Conservation (phyloP, 2,329 filamentous ascomycete genomes). For the Fusarium lateritium region DNA sequence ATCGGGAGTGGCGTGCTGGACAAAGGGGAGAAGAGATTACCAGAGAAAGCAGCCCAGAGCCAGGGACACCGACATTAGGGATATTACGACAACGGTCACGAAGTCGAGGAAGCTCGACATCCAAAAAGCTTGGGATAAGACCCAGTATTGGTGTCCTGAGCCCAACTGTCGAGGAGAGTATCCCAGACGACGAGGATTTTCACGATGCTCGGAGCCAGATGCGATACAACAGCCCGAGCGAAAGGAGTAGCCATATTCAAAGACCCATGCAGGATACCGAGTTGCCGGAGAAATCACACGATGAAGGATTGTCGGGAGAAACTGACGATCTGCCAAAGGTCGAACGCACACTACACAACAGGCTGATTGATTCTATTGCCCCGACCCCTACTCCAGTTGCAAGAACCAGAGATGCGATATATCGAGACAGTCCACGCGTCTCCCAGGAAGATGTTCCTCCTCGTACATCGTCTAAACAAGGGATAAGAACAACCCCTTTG, state of each 20-base stretch:
- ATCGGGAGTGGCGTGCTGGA: conserved; percentile 44
- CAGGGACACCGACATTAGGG: conserved; percentile 53
- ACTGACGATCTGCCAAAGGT: neutral
- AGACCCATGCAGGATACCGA: neutral
- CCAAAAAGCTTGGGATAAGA: conserved; percentile 42
- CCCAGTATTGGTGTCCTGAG: conserved; percentile 49
- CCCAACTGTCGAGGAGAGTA: conserved; percentile 53
- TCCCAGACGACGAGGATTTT: conserved; percentile 27
- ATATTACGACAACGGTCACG: conserved; percentile 44
- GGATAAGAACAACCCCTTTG: neutral
- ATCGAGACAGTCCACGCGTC: conserved; percentile 30
- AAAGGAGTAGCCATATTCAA: neutral
- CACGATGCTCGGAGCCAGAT: neutral
- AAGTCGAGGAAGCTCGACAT: conserved; percentile 39
- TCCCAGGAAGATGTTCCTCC: conserved; percentile 47
- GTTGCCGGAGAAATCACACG: neutral
- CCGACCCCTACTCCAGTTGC: neutral
- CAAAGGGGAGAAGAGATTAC: conserved; percentile 18
- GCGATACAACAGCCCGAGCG: neutral
- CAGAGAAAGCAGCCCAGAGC: conserved; percentile 54
- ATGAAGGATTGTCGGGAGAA: neutral
- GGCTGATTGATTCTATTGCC: neutral
- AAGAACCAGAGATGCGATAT: neutral
- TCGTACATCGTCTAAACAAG: conserved; percentile 49
- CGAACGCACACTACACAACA: neutral